Conservation (phyloP, 2,329 filamentous ascomycete species). For the Verticillium nonalfalfae region DNA sequence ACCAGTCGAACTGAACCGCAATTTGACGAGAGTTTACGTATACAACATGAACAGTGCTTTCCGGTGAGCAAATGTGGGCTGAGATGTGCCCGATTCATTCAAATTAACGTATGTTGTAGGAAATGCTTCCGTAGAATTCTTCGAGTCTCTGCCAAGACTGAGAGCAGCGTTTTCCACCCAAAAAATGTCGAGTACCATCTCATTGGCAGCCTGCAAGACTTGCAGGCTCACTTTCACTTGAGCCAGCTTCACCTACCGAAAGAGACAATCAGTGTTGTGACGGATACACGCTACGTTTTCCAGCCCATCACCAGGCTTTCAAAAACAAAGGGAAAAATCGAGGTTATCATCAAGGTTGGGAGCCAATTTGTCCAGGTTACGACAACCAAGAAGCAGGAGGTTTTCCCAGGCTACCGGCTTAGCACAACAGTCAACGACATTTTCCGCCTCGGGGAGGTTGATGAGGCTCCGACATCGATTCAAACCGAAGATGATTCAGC, state of each 20-base stretch:
- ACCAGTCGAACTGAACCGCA: conserved; percentile 52
- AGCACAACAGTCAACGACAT: conserved; percentile 64
- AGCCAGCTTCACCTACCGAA: conserved; percentile 62
- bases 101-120: conserved; percentile 18
- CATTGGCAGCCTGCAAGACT: conserved; percentile 57
- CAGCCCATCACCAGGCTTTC: conserved; percentile 60
- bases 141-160: conserved; percentile 54
- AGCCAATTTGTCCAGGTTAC: conserved; percentile 66
- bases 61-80: conserved; percentile 31
- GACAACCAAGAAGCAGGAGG: conserved; percentile 62
- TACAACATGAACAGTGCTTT: conserved; percentile 72
- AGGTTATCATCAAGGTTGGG: conserved; percentile 62
- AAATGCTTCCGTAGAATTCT: conserved; percentile 61
- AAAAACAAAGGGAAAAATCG: conserved; percentile 64
- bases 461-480: conserved; percentile 59
- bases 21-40: conserved; percentile 57
- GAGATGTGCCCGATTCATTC: not conserved
- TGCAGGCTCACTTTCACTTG: conserved; percentile 61
- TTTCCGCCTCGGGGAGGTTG: conserved; percentile 60
- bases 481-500: conserved; percentile 60
- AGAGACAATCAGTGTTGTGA: conserved; percentile 63
- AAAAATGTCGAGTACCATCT: conserved; percentile 61
- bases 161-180: conserved; percentile 58
- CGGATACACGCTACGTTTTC: conserved; percentile 59
- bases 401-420: conserved; percentile 55